Evolutionary conservation across 257 asterid species (phyloP), one percentile per base, ranked within the genome.

Genomic region (Solanum habrochaites): DNA sequence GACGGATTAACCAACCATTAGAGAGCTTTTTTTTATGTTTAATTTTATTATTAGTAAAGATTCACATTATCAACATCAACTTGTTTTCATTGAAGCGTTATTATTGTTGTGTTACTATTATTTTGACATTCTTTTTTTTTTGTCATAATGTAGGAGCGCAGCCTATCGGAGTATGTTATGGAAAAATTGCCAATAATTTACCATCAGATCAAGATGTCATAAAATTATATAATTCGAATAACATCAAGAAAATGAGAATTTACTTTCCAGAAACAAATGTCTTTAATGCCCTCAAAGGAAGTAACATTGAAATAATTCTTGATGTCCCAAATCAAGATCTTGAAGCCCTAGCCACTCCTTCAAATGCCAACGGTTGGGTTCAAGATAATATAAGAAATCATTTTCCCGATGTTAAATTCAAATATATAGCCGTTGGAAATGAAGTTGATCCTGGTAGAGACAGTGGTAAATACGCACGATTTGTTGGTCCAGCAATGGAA

Each of bases 371-470:
- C 29, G 29, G 10, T 5, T 91, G 95, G 94, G 89, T 93, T 21
- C 80, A 82, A 45, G 27, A 40, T 32, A 88, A 91, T 62, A 60
- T 93, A 1, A 75, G 2, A 39, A 32, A 11, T 11, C 72, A 85
- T 20, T 82, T 16, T 0, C 47, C 83, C 2, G 67, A 86, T 64
- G 91, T 93, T 49, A 89, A 80, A 6, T 90, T 93, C 87, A 88
- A 86, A 62, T 91, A 89, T 88, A 88, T 93, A 27, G 88, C 89
- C 3, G 91, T 89, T 6, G 94, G 95, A 35, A 93, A 93, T 23
- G 92, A 91, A 66, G 88, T 91, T 9, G 21, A 45, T 16, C 84
- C 92, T 2, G 4, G 2, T 1, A 69, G 7, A 13, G 4, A 7
- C n/a, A 75, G 5, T 7, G 20, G 35, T 15, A 7, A 29, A 9